These are phyloP conservation scores for Capsella bursapastoris DNA, from an alignment of 345 rosid species.

Conservation along the genomic window DNA sequence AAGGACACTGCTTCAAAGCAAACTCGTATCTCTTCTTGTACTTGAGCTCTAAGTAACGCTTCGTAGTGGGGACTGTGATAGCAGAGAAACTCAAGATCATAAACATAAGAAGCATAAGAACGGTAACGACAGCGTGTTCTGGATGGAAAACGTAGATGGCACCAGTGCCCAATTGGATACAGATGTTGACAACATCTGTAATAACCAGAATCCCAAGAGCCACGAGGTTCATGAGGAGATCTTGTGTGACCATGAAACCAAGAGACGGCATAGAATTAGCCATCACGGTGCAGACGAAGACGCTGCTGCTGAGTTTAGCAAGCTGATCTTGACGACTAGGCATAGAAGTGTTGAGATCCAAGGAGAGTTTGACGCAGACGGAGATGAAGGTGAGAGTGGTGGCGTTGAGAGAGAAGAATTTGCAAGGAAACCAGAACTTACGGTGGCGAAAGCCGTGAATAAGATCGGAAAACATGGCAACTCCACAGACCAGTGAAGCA, in stretches of 20 bases:
- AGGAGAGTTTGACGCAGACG: slow-evolving; percentile 71
- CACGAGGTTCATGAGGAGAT: slow-evolving; percentile 57
- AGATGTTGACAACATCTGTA: slow-evolving; percentile 65
- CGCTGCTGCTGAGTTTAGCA: slow-evolving; percentile 78
- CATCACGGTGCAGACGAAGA: slow-evolving; percentile 71
- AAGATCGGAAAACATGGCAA: slow-evolving; percentile 70
- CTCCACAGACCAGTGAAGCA: slow-evolving; percentile 72
- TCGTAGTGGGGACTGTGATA: slow-evolving; percentile 56
- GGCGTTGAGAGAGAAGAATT: slow-evolving; percentile 72
- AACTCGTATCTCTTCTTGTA: slow-evolving; percentile 62
- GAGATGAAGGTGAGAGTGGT: slow-evolving; percentile 70
- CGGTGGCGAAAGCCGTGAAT: slow-evolving; percentile 58
- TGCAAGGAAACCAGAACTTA: slow-evolving; percentile 80
- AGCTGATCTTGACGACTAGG: slow-evolving; percentile 87
- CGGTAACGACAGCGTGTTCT: slow-evolving; percentile 67
- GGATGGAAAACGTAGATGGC: slow-evolving; percentile 63
- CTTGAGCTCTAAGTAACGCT: slow-evolving; percentile 58
- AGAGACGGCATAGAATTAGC: slow-evolving; percentile 89
- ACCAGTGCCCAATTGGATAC: slow-evolving; percentile 80
- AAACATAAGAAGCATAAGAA: slow-evolving; percentile 66
- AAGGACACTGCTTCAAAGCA: slow-evolving; percentile 53
- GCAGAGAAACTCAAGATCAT: slow-evolving; percentile 64
- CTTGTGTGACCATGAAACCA: slow-evolving; percentile 69
- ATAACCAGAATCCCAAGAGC: slow-evolving; percentile 76
- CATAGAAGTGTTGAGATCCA: slow-evolving; percentile 92